phyloP scores from a whole-genome alignment of 768 basidiomycete genomes.

The Gymnopilus junonius region DNA sequence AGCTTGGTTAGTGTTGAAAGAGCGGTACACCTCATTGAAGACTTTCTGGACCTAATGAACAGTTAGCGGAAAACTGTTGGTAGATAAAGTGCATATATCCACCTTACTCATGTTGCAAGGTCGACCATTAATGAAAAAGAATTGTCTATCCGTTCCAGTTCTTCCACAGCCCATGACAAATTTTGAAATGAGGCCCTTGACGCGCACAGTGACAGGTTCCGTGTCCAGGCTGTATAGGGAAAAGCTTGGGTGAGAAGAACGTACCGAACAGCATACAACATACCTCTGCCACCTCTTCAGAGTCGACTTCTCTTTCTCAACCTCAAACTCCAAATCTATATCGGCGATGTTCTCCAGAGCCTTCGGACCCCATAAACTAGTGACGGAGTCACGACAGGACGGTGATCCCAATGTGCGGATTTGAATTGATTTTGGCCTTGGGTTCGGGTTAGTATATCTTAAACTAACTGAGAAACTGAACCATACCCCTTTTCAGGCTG shows the following conservation, averaged over 20 bases:
- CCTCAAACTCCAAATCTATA: conserved; percentile 69
- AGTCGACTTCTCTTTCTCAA: conserved; percentile 64
- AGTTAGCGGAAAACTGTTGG: neutral
- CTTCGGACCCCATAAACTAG: conserved; percentile 85
- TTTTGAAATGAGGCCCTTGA: conserved; percentile 84
- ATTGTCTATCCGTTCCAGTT: conserved; percentile 83
- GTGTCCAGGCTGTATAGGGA: conserved; percentile 20
- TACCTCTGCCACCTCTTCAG: conserved; percentile 41
- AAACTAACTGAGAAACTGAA: conserved; percentile 6
- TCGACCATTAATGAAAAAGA: conserved; percentile 90
- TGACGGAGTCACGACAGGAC: conserved; percentile 64
- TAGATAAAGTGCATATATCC: neutral
- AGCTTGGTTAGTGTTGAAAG: conserved; percentile 71
- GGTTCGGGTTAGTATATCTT: neutral
- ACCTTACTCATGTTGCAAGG: conserved; percentile 85
- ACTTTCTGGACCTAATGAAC: conserved; percentile 76
- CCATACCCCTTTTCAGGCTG: conserved; percentile 73
- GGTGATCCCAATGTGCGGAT: conserved; percentile 74
- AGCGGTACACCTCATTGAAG: conserved; percentile 91
- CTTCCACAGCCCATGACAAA: conserved; percentile 79
- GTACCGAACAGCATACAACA: neutral
- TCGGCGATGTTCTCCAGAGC: conserved; percentile 76
- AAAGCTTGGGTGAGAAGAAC: neutral
- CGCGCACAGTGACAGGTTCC: conserved; percentile 47
- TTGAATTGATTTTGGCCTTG: conserved; percentile 66